Percentiles rank a stretch among this genome's conserved stretches.
These are phyloP conservation scores for Stromatinia cepivora DNA, from an alignment of 2,329 filamentous ascomycete species.

Conservation along the genomic window DNA sequence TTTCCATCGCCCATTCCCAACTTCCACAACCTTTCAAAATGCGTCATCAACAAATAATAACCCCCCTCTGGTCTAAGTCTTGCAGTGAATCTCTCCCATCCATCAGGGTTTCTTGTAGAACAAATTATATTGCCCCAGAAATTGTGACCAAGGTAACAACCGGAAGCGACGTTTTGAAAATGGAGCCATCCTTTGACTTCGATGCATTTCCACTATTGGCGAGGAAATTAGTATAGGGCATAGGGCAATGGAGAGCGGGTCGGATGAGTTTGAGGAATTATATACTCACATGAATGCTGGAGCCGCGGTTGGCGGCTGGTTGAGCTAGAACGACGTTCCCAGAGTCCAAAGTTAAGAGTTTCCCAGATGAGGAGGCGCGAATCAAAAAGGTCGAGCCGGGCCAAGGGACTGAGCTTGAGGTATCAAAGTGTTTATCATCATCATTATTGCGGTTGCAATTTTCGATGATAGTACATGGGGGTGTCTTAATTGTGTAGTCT, in stretches of 20 bases:
- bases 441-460: not conserved
- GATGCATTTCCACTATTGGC: constrained; percentile 10
- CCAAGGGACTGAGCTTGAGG: constrained; percentile 7
- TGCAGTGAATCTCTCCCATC: constrained; percentile 3
- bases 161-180: constrained; percentile 14
- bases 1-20: not conserved
- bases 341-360: not conserved
- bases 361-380: constrained; percentile 11
- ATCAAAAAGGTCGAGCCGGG: constrained; percentile 2
- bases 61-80: not conserved
- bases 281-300: constrained; percentile 8
- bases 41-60: constrained; percentile 3
- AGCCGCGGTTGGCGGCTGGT: not conserved
- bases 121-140: not conserved
- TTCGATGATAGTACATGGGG: not conserved
- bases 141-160: constrained; percentile 1
- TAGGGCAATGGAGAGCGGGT: too few relatives aligned
- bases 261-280: not conserved
- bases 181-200: constrained; percentile 7
- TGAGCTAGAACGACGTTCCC: not conserved
- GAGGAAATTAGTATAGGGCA: not conserved
- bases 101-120: not conserved
- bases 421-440: not conserved
- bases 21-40: constrained; percentile 7
- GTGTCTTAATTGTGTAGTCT: not conserved